Percentiles rank a stretch among this genome's conserved stretches.
Evolutionary conservation across 2,329 filamentous ascomycete genomes (phyloP).

Genomic region (Pseudogymnoascus verrucosus): DNA sequence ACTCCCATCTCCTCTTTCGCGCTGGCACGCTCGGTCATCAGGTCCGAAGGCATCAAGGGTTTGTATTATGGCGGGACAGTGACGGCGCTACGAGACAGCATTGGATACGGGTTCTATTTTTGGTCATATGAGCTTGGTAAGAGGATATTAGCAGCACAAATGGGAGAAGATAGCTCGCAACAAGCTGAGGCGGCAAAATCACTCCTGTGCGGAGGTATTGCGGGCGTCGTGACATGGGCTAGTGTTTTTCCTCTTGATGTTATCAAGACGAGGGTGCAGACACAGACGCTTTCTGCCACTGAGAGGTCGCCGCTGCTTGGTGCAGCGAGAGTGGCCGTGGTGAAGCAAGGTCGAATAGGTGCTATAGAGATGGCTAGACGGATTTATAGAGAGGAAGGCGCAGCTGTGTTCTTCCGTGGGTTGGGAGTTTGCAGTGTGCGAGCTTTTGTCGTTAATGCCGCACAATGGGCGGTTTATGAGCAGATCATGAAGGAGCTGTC

Average conservation of each 20-base stretch:
- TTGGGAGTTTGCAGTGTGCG: constrained; percentile 74
- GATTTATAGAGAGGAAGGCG: constrained; percentile 57
- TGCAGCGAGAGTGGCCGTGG: constrained; percentile 14
- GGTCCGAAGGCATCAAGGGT: constrained; percentile 53
- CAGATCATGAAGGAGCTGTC: constrained; percentile 63
- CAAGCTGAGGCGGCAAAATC: constrained; percentile 51
- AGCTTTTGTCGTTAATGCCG: constrained; percentile 88
- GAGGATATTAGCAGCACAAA: constrained; percentile 38
- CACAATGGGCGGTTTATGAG: constrained; percentile 89
- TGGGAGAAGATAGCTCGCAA: constrained; percentile 24
- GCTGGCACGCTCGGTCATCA: constrained; percentile 48
- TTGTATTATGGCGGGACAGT: constrained; percentile 75
- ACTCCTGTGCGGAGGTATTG: constrained; percentile 76
- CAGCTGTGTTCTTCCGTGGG: constrained; percentile 61
- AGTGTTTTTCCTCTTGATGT: constrained; percentile 89
- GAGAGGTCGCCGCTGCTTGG: constrained; percentile 28
- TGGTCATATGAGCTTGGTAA: constrained; percentile 81
- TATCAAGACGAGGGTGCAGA: constrained; percentile 87
- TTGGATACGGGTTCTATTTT: constrained; percentile 98
- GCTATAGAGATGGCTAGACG: constrained; percentile 57
- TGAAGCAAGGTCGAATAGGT: constrained; percentile 31
- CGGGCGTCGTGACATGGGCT: constrained; percentile 81
- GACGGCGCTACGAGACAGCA: constrained; percentile 73
- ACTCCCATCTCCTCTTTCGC: constrained; percentile 22
- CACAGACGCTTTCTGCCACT: constrained; percentile 41